Conservation (phyloP, 345 rosid species). For the Jatropha curcas region DNA sequence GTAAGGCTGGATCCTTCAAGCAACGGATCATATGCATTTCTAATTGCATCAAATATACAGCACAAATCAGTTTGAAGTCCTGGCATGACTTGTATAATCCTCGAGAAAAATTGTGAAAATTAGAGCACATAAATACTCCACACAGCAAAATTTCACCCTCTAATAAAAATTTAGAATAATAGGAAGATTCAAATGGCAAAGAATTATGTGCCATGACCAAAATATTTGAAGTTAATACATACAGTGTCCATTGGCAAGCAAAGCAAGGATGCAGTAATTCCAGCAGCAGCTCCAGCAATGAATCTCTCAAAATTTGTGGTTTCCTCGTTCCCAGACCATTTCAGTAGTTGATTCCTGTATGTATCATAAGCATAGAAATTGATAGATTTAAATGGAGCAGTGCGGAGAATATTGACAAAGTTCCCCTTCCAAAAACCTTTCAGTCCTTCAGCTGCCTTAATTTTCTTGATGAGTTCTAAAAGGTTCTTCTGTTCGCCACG, state of each 20-base stretch:
- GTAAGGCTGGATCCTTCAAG: not conserved
- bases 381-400: conserved; percentile 94
- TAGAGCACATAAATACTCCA: conserved; percentile 1
- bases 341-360: conserved; percentile 66
- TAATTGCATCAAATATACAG: not conserved
- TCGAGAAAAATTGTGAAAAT: not conserved
- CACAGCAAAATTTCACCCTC: not conserved
- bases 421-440: conserved; percentile 98
- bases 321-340: conserved; percentile 65
- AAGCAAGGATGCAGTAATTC: conserved; percentile 82
- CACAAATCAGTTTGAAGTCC: not conserved
- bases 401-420: conserved; percentile 81
- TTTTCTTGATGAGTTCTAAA: conserved; percentile 56
- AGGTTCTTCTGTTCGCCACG: conserved; percentile 74
- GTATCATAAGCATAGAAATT: conserved; percentile 91
- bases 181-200: not conserved
- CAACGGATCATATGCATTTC: not conserved
- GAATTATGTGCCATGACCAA: not conserved
- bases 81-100: not conserved
- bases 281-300: conserved; percentile 92
- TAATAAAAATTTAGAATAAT: too few relatives aligned
- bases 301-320: conserved; percentile 83
- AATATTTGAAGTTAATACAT: conserved; percentile 29
- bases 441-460: conserved; percentile 62
- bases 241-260: conserved; percentile 97